Conservation (phyloP, 1,139 yeast genomes). For the Protomyces inundatus region DNA sequence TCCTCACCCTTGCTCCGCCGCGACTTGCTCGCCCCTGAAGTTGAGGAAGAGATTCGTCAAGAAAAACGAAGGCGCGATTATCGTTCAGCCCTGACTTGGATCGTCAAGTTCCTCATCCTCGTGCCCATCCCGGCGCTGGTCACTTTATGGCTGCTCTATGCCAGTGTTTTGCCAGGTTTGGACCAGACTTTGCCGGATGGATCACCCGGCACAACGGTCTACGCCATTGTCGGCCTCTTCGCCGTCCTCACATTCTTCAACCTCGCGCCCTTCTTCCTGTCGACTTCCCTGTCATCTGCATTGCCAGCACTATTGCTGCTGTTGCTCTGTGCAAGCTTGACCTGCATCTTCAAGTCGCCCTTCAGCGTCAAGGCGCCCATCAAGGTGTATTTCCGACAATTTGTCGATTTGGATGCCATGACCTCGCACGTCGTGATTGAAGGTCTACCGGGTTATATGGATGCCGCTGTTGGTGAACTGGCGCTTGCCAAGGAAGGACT, state of each 20-base stretch:
- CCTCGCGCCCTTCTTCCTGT: slow-evolving; percentile 27
- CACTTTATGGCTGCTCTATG: slow-evolving; percentile 30
- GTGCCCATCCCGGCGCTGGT: slow-evolving; percentile 29
- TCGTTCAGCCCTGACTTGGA: slow-evolving; percentile 26
- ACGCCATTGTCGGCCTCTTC: background rate
- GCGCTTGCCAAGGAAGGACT: slow-evolving; percentile 12
- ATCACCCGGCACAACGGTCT: slow-evolving; percentile 1
- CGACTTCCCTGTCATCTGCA: slow-evolving; percentile 22
- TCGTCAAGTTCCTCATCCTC: slow-evolving; percentile 20
- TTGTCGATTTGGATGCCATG: slow-evolving; percentile 29
- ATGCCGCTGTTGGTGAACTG: slow-evolving; percentile 10
- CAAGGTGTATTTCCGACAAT: slow-evolving; percentile 31
- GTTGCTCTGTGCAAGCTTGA: slow-evolving; percentile 30
- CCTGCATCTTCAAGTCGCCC: slow-evolving; percentile 30
- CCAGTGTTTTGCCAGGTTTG: slow-evolving; percentile 31
- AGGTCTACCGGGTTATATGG: slow-evolving; percentile 23
- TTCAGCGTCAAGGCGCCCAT: slow-evolving; percentile 31
- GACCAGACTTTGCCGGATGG: slow-evolving; percentile 33
- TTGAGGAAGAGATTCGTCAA: background rate
- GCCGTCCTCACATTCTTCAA: slow-evolving; percentile 27
- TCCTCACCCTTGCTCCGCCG: slow-evolving; percentile 14
- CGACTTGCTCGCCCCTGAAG: slow-evolving; percentile 14
- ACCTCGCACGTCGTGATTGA: slow-evolving; percentile 17
- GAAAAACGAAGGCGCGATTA: slow-evolving; percentile 19
- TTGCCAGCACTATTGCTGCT: slow-evolving; percentile 30